Conservation (phyloP, 257 asterid genomes). For the Solanum paucissectum region DNA sequence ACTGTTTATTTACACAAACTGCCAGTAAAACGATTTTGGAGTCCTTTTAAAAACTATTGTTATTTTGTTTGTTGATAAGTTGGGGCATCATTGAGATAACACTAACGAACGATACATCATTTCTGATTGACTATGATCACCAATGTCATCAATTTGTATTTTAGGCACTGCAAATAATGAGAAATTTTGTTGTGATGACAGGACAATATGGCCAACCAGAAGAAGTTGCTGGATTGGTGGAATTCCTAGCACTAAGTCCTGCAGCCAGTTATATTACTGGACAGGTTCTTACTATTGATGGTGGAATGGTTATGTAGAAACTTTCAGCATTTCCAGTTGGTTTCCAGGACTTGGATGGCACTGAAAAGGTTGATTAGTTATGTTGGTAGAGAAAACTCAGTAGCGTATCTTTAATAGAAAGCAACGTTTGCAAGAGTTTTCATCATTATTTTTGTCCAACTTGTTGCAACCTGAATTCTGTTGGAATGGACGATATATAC, state of each 20-base stretch:
- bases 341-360: not conserved
- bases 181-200: not conserved
- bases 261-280: constrained; percentile 84
- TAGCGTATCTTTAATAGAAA: not conserved
- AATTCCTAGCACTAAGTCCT: constrained; percentile 27
- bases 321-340: not conserved
- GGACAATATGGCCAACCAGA: constrained; percentile 38
- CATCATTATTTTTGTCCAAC: not conserved
- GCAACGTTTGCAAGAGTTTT: not conserved
- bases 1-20: not conserved
- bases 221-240: constrained; percentile 38
- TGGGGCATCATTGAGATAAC: not conserved
- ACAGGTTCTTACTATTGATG: constrained; percentile 86
- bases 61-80: not conserved
- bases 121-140: not conserved
- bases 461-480: too few species aligned
- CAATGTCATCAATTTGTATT: not conserved
- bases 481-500: not conserved
- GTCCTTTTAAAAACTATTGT: not conserved
- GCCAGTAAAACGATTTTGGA: not conserved
- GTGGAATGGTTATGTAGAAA: constrained; percentile 80
- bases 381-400: not conserved
- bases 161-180: not conserved
- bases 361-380: not conserved
- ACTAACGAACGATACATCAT: not conserved